These are phyloP conservation scores for Fusarium illudens DNA, from an alignment of 2,329 filamentous ascomycete species.

Conservation along the genomic window DNA sequence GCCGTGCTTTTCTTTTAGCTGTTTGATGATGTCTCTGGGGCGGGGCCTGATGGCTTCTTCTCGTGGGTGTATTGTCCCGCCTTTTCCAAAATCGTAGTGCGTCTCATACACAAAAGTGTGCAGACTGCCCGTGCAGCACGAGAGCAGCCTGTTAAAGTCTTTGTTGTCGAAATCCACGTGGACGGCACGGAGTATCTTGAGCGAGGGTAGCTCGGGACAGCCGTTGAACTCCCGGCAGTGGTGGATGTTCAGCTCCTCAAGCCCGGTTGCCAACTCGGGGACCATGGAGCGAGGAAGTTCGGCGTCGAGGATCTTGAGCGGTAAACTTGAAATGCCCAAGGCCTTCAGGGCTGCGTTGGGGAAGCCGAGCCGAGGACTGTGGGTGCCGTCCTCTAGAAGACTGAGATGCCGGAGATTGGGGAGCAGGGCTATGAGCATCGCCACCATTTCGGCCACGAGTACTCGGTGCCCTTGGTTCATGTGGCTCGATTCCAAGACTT, in stretches of 20 bases:
- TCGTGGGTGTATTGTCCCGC: no score
- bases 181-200: background rate
- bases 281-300: background rate
- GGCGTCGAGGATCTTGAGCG: background rate
- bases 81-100: no score
- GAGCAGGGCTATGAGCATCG: background rate
- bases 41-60: no score
- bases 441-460: background rate
- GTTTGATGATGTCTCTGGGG: background rate
- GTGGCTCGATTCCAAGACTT: background rate
- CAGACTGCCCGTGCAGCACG: background rate
- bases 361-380: background rate
- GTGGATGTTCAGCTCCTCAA: background rate
- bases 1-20: background rate
- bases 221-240: background rate
- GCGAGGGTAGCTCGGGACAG: background rate
- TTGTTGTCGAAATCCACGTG: background rate
- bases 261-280: background rate
- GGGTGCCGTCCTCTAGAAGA: background rate
- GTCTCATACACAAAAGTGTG: background rate
- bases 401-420: background rate
- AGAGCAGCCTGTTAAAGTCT: background rate
- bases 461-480: background rate
- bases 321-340: background rate
- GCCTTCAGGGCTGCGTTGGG: background rate